Base-by-base conservation (phyloP, 1,139 yeast genomes). In the Blastobotrys petasosporus region DNA sequence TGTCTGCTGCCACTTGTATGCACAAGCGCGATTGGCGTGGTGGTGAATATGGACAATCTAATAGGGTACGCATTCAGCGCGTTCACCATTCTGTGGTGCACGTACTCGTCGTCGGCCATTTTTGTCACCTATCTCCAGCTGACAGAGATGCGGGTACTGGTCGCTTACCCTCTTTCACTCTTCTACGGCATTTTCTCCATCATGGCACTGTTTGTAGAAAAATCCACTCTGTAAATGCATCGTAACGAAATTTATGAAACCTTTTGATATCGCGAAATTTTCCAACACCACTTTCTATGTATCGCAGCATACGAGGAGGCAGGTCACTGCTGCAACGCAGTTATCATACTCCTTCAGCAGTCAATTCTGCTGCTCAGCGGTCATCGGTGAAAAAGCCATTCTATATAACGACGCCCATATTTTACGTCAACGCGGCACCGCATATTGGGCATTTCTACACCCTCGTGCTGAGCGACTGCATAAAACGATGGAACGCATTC, bases 381-480 rank as follows among this genome's bases (percentile, higher is more conserved):
- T 20, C 7, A 20, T 20, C 38, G 29, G 3, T 8, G 13, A 5
- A 33, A 13, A 56, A 56, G 37, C 57, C 69, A 3, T 65, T 50
- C 47, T 86, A 80, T 59, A 72, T 86, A 11, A 87, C 97, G 0
- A 84, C 97, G 0, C 99, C 99, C 0, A 94, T 92, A 20, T 92
- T 90, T 67, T 92, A 92, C 62, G 97, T 94, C 51, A 92, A 94
- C 70, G 97, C 98, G 3, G 72, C 76, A 42, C 99, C 99, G 1
- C 99, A 92, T 65, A 66, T 92, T 43, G 99, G 99, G 4, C 98
- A 94, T 65, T 71, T 88, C 39, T 90, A 92, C 62, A 79, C 96
- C 12, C 85, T 88, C 86, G 71, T 88, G 0, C 66, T 92, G 33
- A 82, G 92, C 41, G 97, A 92, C 65, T 82, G 82, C 1, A 69